Evolutionary conservation across 164 flowering plant genomes (phyloP).

Genomic region (Santalum album): DNA sequence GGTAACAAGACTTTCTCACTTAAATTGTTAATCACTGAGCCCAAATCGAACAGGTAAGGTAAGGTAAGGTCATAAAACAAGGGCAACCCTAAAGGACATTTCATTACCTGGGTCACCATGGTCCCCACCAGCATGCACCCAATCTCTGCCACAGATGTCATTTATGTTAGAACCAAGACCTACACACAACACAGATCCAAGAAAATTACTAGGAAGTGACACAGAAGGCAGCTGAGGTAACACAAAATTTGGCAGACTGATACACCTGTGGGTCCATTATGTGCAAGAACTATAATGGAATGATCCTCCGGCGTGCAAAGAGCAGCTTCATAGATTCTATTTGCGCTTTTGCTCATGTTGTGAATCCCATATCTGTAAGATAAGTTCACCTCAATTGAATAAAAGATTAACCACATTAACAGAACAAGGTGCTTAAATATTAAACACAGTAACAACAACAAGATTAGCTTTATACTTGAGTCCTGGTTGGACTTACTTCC

Average conservation of each 20-base stretch:
- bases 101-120: constrained; percentile 86
- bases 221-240: neutral
- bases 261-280: constrained; percentile 86
- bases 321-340: constrained; percentile 56
- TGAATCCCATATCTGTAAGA: constrained; percentile 58
- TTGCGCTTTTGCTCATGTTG: constrained; percentile 67
- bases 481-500: no score
- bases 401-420: no score
- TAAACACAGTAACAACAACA: no score
- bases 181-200: constrained; percentile 17
- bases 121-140: constrained; percentile 67
- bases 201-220: neutral
- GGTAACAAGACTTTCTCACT: no score
- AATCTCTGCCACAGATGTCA: constrained; percentile 84
- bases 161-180: constrained; percentile 66
- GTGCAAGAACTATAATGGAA: constrained; percentile 69
- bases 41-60: no score
- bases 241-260: constrained; percentile 1
- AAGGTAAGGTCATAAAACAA: neutral
- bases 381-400: constrained; percentile 4
- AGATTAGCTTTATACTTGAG: no score
- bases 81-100: neutral
- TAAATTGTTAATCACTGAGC: no score
- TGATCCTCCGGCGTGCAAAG: constrained; percentile 54
- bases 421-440: no score